Conservation (phyloP, 345 rosid genomes). For the Syzygium aqueum region DNA sequence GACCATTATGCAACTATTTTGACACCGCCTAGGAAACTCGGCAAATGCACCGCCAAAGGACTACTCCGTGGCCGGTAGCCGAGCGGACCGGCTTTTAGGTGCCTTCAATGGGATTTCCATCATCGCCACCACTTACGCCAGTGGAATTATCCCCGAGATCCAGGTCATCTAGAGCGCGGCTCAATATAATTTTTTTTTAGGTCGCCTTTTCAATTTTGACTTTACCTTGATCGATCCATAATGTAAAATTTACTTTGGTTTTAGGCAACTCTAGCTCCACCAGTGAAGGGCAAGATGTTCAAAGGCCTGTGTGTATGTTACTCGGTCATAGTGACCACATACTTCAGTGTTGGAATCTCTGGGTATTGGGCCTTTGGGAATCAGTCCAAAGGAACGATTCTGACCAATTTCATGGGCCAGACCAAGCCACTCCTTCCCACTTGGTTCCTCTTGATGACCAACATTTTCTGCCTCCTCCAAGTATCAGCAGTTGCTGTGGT, state of each 20-base stretch:
- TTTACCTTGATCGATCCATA: neutral
- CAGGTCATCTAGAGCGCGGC: conserved; percentile 17
- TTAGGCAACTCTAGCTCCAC: conserved; percentile 49
- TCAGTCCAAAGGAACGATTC: conserved; percentile 12
- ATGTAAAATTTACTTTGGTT: neutral
- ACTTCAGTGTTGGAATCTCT: conserved; percentile 34
- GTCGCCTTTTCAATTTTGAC: neutral
- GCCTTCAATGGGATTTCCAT: conserved; percentile 40
- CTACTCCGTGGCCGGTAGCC: conserved; percentile 29
- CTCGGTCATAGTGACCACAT: conserved; percentile 23
- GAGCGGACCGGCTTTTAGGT: conserved; percentile 15
- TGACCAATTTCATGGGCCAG: conserved; percentile 33
- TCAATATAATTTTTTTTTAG: neutral
- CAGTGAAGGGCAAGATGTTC: conserved; percentile 58
- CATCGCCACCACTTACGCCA: conserved; percentile 37
- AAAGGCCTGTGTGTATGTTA: conserved; percentile 47
- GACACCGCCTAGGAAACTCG: conserved; percentile 28
- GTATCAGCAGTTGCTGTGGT: conserved; percentile 30
- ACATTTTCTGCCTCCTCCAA: conserved; percentile 39
- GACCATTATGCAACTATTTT: neutral
- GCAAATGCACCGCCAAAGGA: conserved; percentile 27
- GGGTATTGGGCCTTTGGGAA: conserved; percentile 65
- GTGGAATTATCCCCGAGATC: conserved; percentile 60
- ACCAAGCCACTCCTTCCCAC: conserved; percentile 32
- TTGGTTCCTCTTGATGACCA: conserved; percentile 35